Base-by-base conservation (phyloP, 805 yeast species). In the Lachancea quebecensis region DNA sequence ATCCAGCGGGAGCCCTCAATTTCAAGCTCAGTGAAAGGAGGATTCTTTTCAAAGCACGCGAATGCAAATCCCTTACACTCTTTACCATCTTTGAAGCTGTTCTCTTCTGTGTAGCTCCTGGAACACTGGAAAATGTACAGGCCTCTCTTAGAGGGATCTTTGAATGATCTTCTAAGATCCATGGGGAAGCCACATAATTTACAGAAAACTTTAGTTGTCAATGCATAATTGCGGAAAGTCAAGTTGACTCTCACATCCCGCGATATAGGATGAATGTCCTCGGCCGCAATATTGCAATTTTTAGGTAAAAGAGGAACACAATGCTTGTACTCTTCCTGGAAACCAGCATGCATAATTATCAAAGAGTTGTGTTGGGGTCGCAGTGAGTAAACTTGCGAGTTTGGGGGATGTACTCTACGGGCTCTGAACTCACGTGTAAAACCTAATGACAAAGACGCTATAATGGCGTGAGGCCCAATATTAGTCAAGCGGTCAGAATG, bases 291-390 rank as follows among this genome's bases (percentile, higher is more conserved):
- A 0, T 79, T 68, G 4, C 27, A 33, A 9, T 39, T 45, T 36
- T 47, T 50, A 11, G 50, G 41, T 18, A 44, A 39, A 5, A 37
- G 37, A 10, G 76, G 75, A 0, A 85, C 77, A 47, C 79, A 68
- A 55, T 86, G 95, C 54, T 79, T 83, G 58, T 65, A 85, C 41
- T 75, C 77, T 51, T 85, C 95, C 58, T 85, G 95, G 49, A 85
- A 80, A 0, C 87, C 88, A 1, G 87, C 83, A 48, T 81, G 79
- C 95, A 85, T 85, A 2, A 85, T 62, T 2, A 85, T 54, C 33
- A 85, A 59, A 8, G 85, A 72, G 55, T 85, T 85, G 58, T 85
- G 89, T 2, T 82, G 56, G n/a, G 79, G 82, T 1, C 82, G 68
- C 27, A 83, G 60, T 65, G 57, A 72, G 69, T 51, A 43, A 30